These are phyloP conservation scores for Elaeis guineensis DNA, from an alignment of 176 grass and related monocot genomes.

Conservation along the genomic window DNA sequence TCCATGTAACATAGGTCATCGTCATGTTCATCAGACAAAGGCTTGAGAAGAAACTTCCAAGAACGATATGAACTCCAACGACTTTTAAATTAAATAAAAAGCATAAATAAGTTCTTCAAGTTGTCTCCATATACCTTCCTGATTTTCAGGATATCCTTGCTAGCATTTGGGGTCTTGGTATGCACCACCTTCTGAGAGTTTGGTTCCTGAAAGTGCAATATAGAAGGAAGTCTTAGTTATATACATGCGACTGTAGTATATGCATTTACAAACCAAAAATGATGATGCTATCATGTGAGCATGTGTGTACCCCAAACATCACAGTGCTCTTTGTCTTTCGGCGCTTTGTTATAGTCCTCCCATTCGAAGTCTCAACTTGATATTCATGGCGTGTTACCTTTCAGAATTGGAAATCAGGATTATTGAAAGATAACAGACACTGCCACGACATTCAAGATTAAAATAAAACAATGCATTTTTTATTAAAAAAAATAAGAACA, in stretches of 20 bases:
- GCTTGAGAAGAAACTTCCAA: too few species aligned
- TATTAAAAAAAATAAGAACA: too few species aligned
- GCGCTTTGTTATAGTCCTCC: slow-evolving; percentile 75
- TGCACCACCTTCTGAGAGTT: slow-evolving; percentile 47
- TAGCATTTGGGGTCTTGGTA: slow-evolving; percentile 31
- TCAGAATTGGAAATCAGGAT: slow-evolving; percentile 19
- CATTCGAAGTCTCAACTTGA: slow-evolving; percentile 75
- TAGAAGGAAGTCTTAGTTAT: slow-evolving; percentile 13
- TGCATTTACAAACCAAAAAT: background rate
- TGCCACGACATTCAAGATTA: too few species aligned
- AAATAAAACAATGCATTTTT: too few species aligned
- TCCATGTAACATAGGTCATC: too few species aligned
- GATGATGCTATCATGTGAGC: too few species aligned
- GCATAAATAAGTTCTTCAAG: too few species aligned
- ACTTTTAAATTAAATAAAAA: too few species aligned
- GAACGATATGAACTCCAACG: too few species aligned
- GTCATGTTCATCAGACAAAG: too few species aligned
- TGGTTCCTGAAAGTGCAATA: slow-evolving; percentile 35
- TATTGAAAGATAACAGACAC: background rate
- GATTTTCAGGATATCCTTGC: slow-evolving; percentile 37
- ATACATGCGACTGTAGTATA: too few species aligned
- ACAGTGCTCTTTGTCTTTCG: slow-evolving; percentile 86
- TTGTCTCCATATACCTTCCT: slow-evolving; percentile 40
- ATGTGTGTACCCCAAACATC: slow-evolving; percentile 65
- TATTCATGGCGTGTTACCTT: slow-evolving; percentile 86